A percentile compares a stretch with the other conserved stretches of the same genome.
Conservation (phyloP, 805 yeast genomes). For the Saturnispora diversa region DNA sequence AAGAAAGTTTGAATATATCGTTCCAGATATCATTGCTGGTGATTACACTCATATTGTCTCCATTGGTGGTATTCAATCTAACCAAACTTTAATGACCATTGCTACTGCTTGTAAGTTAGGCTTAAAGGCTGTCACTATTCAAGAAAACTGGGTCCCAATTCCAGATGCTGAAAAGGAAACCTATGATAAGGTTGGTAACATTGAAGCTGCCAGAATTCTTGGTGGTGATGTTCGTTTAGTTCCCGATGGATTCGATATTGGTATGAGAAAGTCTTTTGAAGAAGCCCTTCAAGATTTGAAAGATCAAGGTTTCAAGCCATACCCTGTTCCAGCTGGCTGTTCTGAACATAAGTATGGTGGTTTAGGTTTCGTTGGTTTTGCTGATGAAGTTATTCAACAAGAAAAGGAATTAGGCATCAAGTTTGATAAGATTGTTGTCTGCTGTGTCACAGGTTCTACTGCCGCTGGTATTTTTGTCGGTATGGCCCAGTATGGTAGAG, state of each 20-base stretch:
- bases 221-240: slow-evolving; percentile 32
- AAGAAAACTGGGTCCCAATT: slow-evolving; percentile 32
- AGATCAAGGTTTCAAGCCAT: slow-evolving; percentile 28
- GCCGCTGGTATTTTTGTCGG: slow-evolving; percentile 31
- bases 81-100: slow-evolving; percentile 31
- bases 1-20: slow-evolving; percentile 30
- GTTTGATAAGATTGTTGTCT: slow-evolving; percentile 30
- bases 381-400: slow-evolving; percentile 29
- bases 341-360: slow-evolving; percentile 33
- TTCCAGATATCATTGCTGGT: slow-evolving; percentile 30
- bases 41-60: slow-evolving; percentile 31
- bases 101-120: slow-evolving; percentile 33
- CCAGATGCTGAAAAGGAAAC: slow-evolving; percentile 26
- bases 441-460: slow-evolving; percentile 31
- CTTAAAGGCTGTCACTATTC: slow-evolving; percentile 30
- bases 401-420: slow-evolving; percentile 29
- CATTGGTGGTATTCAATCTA: slow-evolving; percentile 31
- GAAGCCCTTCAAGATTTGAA: slow-evolving; percentile 25
- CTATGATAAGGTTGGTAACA: slow-evolving; percentile 31
- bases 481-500: slow-evolving; percentile 30
- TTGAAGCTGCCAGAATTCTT: slow-evolving; percentile 31
- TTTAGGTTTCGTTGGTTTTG: slow-evolving; percentile 32
- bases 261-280: slow-evolving; percentile 30
- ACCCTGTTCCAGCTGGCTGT: slow-evolving; percentile 33
- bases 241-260: slow-evolving; percentile 31